These are phyloP conservation scores for Sporothrix globosa DNA, from an alignment of 2,329 filamentous ascomycete species.

Conservation along the genomic window DNA sequence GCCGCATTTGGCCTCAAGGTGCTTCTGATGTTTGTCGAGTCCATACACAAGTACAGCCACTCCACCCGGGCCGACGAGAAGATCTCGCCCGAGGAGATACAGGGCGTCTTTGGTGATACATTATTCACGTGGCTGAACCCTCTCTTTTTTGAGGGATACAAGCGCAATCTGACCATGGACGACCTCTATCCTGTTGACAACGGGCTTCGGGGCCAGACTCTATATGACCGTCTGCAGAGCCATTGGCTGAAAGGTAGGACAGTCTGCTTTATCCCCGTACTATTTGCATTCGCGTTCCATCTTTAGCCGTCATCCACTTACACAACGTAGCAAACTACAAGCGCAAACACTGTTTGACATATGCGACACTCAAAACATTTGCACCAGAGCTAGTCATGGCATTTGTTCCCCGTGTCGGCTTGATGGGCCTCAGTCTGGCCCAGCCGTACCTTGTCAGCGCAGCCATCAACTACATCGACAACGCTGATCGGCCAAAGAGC, in stretches of 20 bases:
- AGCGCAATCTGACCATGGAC: conserved; percentile 46
- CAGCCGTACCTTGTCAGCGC: conserved; percentile 34
- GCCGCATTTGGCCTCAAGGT: conserved; percentile 49
- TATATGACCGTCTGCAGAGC: conserved; percentile 27
- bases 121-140: conserved; percentile 60
- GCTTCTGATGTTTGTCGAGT: conserved; percentile 50
- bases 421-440: conserved; percentile 33
- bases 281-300: not conserved
- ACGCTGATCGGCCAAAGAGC: conserved; percentile 6
- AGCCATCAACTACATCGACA: conserved; percentile 30
- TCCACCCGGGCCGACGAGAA: conserved; percentile 51
- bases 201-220: conserved; percentile 26
- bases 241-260: conserved; percentile 29
- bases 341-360: conserved; percentile 31
- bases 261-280: no score
- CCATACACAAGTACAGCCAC: conserved; percentile 47
- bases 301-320: not conserved
- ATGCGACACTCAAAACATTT: conserved; percentile 27
- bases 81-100: conserved; percentile 46
- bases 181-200: conserved; percentile 32
- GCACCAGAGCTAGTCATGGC: conserved; percentile 28
- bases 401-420: conserved; percentile 30
- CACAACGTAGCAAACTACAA: conserved; percentile 28
- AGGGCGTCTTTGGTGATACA: conserved; percentile 51
- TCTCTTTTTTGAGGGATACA: conserved; percentile 56